phyloP scores from a whole-genome alignment of 345 rosid genomes.

The Murraya koenigii region DNA sequence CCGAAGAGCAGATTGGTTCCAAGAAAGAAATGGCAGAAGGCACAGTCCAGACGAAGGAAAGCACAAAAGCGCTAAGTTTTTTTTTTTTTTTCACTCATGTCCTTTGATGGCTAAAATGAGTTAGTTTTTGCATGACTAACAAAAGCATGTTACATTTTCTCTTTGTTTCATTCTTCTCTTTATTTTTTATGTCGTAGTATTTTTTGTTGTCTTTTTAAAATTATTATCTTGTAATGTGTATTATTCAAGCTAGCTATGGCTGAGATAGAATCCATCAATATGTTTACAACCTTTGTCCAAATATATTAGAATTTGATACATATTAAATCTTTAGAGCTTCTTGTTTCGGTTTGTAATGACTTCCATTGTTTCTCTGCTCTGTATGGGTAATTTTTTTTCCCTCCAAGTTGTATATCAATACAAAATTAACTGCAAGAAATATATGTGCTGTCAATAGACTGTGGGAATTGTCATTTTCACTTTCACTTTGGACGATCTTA shows the following conservation, averaged over 20 bases:
- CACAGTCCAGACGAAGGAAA: slow-evolving; percentile 79
- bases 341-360: not conserved
- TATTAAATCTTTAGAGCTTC: not conserved
- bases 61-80: slow-evolving; percentile 62
- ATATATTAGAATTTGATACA: not conserved
- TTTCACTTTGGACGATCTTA: not conserved
- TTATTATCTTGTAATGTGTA: not conserved
- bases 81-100: not conserved
- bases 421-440: not conserved
- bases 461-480: not conserved
- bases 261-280: not conserved
- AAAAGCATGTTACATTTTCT: not conserved
- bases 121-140: not conserved
- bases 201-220: not conserved
- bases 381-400: not conserved
- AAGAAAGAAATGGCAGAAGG: slow-evolving; percentile 86
- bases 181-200: not conserved
- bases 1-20: slow-evolving; percentile 92
- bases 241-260: not conserved
- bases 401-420: not conserved
- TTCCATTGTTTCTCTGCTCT: not conserved
- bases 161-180: not conserved
- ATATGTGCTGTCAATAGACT: not conserved
- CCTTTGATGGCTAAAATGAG: not conserved
- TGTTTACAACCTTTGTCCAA: not conserved